phyloP scores from a whole-genome alignment of 2,329 filamentous ascomycete genomes.

The Xylaria sp. region DNA sequence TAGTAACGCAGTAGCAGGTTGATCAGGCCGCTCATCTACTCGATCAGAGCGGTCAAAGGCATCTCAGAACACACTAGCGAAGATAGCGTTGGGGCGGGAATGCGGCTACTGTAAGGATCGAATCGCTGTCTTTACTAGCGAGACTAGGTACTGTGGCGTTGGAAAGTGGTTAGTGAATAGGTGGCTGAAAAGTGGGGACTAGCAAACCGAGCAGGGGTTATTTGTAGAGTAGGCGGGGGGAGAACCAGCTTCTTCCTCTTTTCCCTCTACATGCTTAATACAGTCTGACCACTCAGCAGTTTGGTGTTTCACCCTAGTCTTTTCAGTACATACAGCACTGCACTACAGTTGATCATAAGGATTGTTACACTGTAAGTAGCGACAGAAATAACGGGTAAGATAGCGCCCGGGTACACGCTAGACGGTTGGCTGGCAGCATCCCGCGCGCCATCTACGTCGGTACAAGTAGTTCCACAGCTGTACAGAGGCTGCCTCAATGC shows the following conservation, averaged over 20 bases:
- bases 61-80: too few relatives aligned
- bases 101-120: not conserved
- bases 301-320: too few relatives aligned
- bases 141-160: too few relatives aligned
- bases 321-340: too few relatives aligned
- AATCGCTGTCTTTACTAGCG: not conserved
- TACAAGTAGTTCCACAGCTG: not conserved
- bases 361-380: not conserved
- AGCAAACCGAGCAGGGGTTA: too few relatives aligned
- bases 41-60: not conserved
- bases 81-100: not conserved
- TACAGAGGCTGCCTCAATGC: not conserved
- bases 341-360: not conserved
- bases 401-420: not conserved
- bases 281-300: too few relatives aligned
- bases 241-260: too few relatives aligned
- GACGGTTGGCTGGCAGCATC: slow-evolving; percentile 2
- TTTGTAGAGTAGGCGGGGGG: too few relatives aligned
- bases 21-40: slow-evolving; percentile 1
- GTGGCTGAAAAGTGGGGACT: too few relatives aligned
- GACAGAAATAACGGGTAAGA: not conserved
- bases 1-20: not conserved
- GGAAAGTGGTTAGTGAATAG: too few relatives aligned
- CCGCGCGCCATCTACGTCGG: slow-evolving; percentile 31
- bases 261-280: too few relatives aligned